phyloP scores from a whole-genome alignment of 73 alveolate species.

The Paramecium biaurelia region DNA sequence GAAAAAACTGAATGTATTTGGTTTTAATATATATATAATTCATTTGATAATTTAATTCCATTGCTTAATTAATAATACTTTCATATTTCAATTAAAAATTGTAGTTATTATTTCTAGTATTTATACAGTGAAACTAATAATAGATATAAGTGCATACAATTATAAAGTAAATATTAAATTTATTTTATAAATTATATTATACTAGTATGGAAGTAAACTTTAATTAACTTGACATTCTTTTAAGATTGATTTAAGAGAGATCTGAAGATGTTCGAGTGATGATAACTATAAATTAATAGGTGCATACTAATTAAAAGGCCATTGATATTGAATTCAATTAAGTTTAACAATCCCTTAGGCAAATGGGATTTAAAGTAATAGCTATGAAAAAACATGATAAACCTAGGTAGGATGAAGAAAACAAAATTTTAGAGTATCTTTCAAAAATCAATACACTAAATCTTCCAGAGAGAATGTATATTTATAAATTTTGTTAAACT shows the following conservation, averaged over 20 bases:
- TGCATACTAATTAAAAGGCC: neutral
- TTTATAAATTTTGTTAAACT: constrained; percentile 18
- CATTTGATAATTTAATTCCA: neutral
- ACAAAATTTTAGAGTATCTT: constrained; percentile 7
- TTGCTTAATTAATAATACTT: neutral
- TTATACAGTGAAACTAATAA: neutral
- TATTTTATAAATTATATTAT: neutral
- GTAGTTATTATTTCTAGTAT: neutral
- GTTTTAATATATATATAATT: too few species aligned
- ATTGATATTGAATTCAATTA: constrained; percentile 30
- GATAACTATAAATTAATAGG: neutral
- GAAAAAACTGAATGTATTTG: neutral
- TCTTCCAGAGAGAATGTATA: constrained; percentile 14
- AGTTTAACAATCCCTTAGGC: constrained; percentile 2
- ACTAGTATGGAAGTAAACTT: constrained; percentile 30
- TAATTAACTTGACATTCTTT: constrained; percentile 14
- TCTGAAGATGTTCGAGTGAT: constrained; percentile 5
- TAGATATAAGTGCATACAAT: neutral
- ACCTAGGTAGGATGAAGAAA: constrained; percentile 34
- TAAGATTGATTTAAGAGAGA: neutral
- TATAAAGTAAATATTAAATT: neutral
- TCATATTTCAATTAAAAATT: neutral
- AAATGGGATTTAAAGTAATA: constrained; percentile 38
- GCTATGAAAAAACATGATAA: constrained; percentile 43
- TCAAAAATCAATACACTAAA: constrained; percentile 2